These are phyloP conservation scores for Rostrohypoxylon terebratum DNA, from an alignment of 495 filamentous ascomycete genomes.

Conservation along the genomic window DNA sequence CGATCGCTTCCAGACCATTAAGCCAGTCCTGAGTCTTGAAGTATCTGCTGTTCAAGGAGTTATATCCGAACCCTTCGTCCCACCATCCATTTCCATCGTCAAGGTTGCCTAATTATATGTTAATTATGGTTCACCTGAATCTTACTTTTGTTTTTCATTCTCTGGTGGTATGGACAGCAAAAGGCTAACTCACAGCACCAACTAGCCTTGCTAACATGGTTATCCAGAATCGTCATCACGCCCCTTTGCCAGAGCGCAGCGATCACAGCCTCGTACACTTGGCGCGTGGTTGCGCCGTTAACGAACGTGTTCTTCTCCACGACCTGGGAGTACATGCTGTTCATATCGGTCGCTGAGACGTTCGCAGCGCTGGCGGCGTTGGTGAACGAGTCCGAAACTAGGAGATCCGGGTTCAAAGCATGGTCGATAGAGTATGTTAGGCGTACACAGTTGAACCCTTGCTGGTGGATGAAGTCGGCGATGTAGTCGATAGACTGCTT, in stretches of 20 bases:
- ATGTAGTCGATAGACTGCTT: slow-evolving; percentile 58
- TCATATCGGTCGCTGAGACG: slow-evolving; percentile 49
- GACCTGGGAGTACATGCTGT: slow-evolving; percentile 49
- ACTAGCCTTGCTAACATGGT: slow-evolving; percentile 61
- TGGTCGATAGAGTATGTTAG: slow-evolving; percentile 66
- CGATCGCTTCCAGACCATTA: slow-evolving; percentile 55
- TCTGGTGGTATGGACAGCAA: not conserved
- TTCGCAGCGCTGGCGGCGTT: slow-evolving; percentile 52
- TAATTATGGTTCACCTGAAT: not conserved
- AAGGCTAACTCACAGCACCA: slow-evolving; percentile 61
- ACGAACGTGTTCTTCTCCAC: slow-evolving; percentile 58
- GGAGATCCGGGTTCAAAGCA: slow-evolving; percentile 55
- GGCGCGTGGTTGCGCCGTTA: slow-evolving; percentile 49
- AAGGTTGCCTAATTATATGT: slow-evolving; percentile 47
- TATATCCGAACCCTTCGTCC: slow-evolving; percentile 60
- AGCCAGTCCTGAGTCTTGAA: slow-evolving; percentile 62
- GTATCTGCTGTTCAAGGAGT: slow-evolving; percentile 55
- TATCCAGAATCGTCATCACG: slow-evolving; percentile 63
- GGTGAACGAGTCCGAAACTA: slow-evolving; percentile 56
- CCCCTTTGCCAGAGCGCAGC: slow-evolving; percentile 54
- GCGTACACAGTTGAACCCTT: slow-evolving; percentile 67
- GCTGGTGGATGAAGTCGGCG: slow-evolving; percentile 55
- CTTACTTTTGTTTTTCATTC: not conserved
- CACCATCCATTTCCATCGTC: slow-evolving; percentile 67
- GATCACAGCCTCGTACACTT: slow-evolving; percentile 56